Base-by-base conservation (phyloP, 2,329 filamentous ascomycete species). In the Ramularia endophylla region DNA sequence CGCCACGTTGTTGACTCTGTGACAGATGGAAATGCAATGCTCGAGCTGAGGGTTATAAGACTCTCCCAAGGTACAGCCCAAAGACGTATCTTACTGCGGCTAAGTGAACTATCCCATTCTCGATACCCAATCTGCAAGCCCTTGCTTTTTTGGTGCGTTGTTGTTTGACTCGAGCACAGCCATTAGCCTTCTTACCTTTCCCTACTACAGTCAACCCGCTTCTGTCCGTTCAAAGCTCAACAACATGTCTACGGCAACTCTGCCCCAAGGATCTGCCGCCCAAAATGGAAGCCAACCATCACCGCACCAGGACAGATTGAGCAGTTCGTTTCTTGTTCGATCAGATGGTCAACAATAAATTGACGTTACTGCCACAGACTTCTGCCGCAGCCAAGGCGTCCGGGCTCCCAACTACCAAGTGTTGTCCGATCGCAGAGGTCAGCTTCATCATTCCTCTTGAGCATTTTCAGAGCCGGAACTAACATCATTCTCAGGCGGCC, bases 341-440 rank as follows among this genome's bases (percentile, higher is more conserved):
- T 25, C 22, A 25, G 22, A 25, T 25, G 22, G n/a, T n/a, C n/a
- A n/a, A n/a, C n/a, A n/a, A n/a, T n/a, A 25, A 25, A 11, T 11
- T 25, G 22, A 25, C 22, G 6, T 25, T 18, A 5, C 9, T 25
- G 8, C 17, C n/a, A 30, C 47, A 61, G 58, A 43, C 37, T 56
- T 54, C 48, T 61, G 58, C 41, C 57, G 53, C 25, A 42, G 37
- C 25, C 40, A 51, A 31, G 53, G 53, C 35, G 28, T 48, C 25
- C 54, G 51, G 20, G 36, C 48, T 25, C 58, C 58, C 19, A 47
- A 47, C 39, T 88, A 81, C 61, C 78, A 82, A 58, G 78, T 85
- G 53, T 75, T 85, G 38, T 87, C 84, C 55, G 84, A 87, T 64
- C 77, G 82, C 60, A 75, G 83, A 75, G 83, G 83, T 85, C 72